Evolutionary conservation across 352 stramenopile genomes (phyloP), one percentile per base, ranked within the genome.

Genomic region (Halophytophthora batemanensis): DNA sequence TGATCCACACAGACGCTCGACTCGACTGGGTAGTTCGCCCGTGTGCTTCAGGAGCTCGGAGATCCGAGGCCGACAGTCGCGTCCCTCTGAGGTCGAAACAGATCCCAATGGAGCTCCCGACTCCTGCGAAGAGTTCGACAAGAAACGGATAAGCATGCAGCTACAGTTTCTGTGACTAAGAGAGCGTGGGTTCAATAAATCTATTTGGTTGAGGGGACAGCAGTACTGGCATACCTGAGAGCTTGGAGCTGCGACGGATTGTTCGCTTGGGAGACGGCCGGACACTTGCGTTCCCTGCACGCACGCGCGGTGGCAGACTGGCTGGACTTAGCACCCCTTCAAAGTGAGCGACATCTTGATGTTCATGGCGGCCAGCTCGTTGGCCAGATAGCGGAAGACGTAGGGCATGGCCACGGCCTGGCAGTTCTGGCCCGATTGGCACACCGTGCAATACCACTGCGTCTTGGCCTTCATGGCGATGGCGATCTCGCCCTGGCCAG

Each of bases 321-420:
- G 25, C 25, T 31, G 25, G 25, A 31, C 25, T 70, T 61, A 73
- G 38, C 64, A 73, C 53, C 74, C 77, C 67, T 92, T 95, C 49
- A 95, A 56, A 18, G 66, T 87, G 58, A 99, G 81, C 45, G 89
- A 97, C 71, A 99, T 90, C 77, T 99, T 99, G 66, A 99, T 99
- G 71, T 98, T 98, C 98, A 99, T 99, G 36, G 87, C 97, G 18
- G 96, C 97, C 19, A 99, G 78, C 69, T 99, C 98, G 74, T 99
- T 99, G 35, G 91, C 95, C 35, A 99, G 82, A 71, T 98, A 98
- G 15, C 95, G 82, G 71, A 99, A 99, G 31, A 99, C 97, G 72
- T 99, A 99, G 2, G 98, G 97, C 77, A 99, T 93, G 40, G 96
- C 86, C 13, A 99, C 92, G 15, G 95, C 76, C 61, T 98, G 74